Percentiles rank a stretch among this genome's conserved stretches.
phyloP scores from a whole-genome alignment of 176 grass and related monocot genomes.

The Musa schizocarpa region DNA sequence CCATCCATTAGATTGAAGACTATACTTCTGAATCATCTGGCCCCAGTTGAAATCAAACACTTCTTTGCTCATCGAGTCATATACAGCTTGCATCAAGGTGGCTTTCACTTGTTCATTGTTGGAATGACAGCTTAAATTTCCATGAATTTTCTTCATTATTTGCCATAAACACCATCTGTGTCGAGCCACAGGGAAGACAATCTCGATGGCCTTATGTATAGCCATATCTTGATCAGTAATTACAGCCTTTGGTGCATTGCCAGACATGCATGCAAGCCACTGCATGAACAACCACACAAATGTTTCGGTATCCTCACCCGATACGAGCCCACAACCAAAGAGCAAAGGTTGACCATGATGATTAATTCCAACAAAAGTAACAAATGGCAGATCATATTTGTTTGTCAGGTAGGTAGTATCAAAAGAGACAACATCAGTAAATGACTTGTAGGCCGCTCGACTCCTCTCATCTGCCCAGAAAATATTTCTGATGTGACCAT shows the following conservation, averaged over 20 bases:
- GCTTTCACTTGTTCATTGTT: neutral
- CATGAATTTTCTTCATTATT: constrained; percentile 5
- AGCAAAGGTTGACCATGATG: constrained; percentile 13
- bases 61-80: constrained; percentile 4
- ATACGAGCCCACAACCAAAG: constrained; percentile 1
- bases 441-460: constrained; percentile 6
- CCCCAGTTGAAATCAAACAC: constrained; percentile 15
- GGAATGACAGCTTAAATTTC: neutral
- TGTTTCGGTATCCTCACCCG: constrained; percentile 4
- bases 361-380: constrained; percentile 12
- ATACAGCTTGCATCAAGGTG: neutral
- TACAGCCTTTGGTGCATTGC: constrained; percentile 1
- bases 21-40: constrained; percentile 17
- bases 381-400: constrained; percentile 7
- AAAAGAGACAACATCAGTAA: constrained; percentile 1
- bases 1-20: constrained; percentile 24
- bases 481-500: neutral
- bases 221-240: constrained; percentile 6
- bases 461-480: constrained; percentile 17
- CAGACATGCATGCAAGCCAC: constrained; percentile 6
- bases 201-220: constrained; percentile 8
- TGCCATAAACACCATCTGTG: constrained; percentile 11
- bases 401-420: neutral
- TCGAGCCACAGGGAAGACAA: neutral
- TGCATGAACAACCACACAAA: constrained; percentile 5